Percentiles rank a stretch among this genome's conserved stretches.
These are phyloP conservation scores for Neonectria sp. DNA, from an alignment of 2,329 filamentous ascomycete genomes.

Conservation along the genomic window DNA sequence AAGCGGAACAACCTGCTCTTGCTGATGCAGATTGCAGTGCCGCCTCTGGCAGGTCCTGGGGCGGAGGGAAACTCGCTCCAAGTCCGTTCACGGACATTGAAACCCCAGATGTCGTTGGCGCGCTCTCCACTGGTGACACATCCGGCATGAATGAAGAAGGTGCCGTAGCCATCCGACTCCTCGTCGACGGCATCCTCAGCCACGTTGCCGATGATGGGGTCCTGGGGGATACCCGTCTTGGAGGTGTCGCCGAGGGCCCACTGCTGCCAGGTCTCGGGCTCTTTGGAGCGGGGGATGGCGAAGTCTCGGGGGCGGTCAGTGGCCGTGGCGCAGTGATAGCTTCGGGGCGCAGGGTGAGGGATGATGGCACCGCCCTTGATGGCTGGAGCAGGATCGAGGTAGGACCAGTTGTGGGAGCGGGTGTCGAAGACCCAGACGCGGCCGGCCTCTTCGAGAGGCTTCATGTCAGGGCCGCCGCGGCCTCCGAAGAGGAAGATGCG, in stretches of 20 bases:
- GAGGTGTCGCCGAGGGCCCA: slow-evolving; percentile 70
- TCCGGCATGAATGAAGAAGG: slow-evolving; percentile 83
- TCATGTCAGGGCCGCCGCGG: slow-evolving; percentile 77
- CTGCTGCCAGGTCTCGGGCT: slow-evolving; percentile 65
- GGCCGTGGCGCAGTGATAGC: slow-evolving; percentile 77
- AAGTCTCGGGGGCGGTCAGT: slow-evolving; percentile 71
- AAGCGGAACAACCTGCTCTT: slow-evolving; percentile 81
- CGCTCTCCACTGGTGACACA: slow-evolving; percentile 75
- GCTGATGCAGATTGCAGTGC: slow-evolving; percentile 76
- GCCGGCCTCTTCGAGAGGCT: slow-evolving; percentile 81
- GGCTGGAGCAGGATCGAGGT: slow-evolving; percentile 69
- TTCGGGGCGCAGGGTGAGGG: slow-evolving; percentile 73
- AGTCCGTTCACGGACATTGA: slow-evolving; percentile 73
- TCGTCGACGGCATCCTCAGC: slow-evolving; percentile 72
- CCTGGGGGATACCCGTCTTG: slow-evolving; percentile 71
- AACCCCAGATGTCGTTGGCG: slow-evolving; percentile 82
- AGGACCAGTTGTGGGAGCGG: slow-evolving; percentile 73
- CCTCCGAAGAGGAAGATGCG: slow-evolving; percentile 88
- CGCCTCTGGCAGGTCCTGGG: slow-evolving; percentile 76
- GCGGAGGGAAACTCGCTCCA: slow-evolving; percentile 81
- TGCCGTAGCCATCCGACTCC: slow-evolving; percentile 74
- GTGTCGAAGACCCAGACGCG: slow-evolving; percentile 84
- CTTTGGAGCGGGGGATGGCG: slow-evolving; percentile 51
- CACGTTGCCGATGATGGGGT: slow-evolving; percentile 70
- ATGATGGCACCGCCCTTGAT: slow-evolving; percentile 58